Percentiles rank a stretch among this genome's conserved stretches.
These are phyloP conservation scores for Pisolithus thermaeus DNA, from an alignment of 1,284 basidiomycete genomes.

Conservation along the genomic window DNA sequence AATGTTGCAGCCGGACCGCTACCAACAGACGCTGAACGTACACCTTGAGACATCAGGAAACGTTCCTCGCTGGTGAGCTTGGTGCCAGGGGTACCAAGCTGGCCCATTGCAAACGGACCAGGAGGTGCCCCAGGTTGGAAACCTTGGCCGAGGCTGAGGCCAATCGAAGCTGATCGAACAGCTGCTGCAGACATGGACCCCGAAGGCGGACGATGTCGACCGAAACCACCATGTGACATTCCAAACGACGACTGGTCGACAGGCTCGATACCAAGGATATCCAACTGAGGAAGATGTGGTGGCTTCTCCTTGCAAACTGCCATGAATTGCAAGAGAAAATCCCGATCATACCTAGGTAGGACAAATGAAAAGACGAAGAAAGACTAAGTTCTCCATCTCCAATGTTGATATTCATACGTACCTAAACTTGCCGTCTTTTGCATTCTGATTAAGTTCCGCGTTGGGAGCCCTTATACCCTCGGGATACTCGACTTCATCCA, in stretches of 20 bases:
- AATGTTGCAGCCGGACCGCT: slow-evolving; percentile 37
- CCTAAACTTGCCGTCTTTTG: too few relatives aligned
- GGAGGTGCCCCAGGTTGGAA: slow-evolving; percentile 35
- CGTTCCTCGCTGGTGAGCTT: slow-evolving; percentile 73
- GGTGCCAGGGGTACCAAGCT: slow-evolving; percentile 54
- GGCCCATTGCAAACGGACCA: slow-evolving; percentile 64
- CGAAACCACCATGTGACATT: slow-evolving; percentile 59
- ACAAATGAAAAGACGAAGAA: slow-evolving; percentile 52
- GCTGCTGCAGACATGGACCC: too few relatives aligned
- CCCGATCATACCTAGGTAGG: slow-evolving; percentile 80
- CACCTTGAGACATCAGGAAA: slow-evolving; percentile 44
- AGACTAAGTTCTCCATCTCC: background rate
- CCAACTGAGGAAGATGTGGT: slow-evolving; percentile 81
- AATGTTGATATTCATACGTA: slow-evolving; percentile 7
- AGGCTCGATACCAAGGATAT: slow-evolving; percentile 88
- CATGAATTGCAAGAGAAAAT: slow-evolving; percentile 98
- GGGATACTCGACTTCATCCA: too few relatives aligned
- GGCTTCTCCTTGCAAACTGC: slow-evolving; percentile 92
- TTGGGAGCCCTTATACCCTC: too few relatives aligned
- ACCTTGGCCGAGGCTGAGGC: slow-evolving; percentile 50
- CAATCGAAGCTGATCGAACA: slow-evolving; percentile 43
- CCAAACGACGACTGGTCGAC: slow-evolving; percentile 47
- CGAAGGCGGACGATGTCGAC: slow-evolving; percentile 40
- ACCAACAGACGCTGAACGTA: slow-evolving; percentile 41
- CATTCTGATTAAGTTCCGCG: too few relatives aligned